Evolutionary conservation across 495 filamentous ascomycete species (phyloP), one percentile per base, ranked within the genome.

Genomic region (Daldinia caldariorum): DNA sequence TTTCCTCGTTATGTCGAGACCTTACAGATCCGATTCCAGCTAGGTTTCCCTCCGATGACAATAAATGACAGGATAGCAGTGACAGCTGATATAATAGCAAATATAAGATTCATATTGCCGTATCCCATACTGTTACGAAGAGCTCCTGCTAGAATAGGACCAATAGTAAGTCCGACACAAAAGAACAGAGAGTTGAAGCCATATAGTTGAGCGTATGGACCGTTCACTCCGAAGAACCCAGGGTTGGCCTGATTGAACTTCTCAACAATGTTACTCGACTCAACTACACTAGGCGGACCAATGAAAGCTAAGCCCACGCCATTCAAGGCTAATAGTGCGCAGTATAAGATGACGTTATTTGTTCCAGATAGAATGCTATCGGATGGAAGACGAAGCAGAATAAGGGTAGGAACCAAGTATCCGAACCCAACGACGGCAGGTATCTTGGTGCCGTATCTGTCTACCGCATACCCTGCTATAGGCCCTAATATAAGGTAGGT

Each of bases 161-260:
- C 43, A 9, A 47, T 12, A 47, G 43, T 47, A 47, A 47, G 43
- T 3, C 43, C 43, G 0, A 16, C 3, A 18, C 18, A 47, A 18
- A 86, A 87, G 6, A 85, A 75, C 76, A 85, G 81, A 12, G 80
- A 82, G 60, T 86, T 85, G 54, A 86, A 71, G n/a, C 84, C 85
- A 71, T 86, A 88, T 0, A 89, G 75, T 67, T 88, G 84, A 26
- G 84, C 86, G 68, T 87, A 88, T 9, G 86, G 86, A 1, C 85
- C 85, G 20, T 82, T 76, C 2, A 73, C 73, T 4, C 73, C 73
- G 18, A 73, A 73, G 41, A 73, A 77, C 0, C 76, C 78, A 5
- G 79, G 78, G 54, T 87, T 82, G 12, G 78, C 72, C 38, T 76
- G 72, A 43, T 82, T 66, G 39, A 76, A 81, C 39, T 63, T 63